phyloP scores from a whole-genome alignment of 805 yeast genomes.

The Lipomyces kockii region DNA sequence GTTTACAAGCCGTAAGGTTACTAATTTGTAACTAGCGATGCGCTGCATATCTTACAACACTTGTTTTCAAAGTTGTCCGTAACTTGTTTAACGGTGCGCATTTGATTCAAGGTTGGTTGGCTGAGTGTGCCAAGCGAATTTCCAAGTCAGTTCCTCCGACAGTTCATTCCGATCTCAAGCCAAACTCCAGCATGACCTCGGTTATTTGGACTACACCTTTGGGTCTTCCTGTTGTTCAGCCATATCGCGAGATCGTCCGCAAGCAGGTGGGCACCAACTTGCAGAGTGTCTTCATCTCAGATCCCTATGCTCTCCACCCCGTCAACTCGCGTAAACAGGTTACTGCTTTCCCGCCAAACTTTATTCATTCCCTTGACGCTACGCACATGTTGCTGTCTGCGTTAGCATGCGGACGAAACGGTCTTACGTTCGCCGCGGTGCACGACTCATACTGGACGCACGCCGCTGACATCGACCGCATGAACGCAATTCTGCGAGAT shows the following conservation, averaged over 20 bases:
- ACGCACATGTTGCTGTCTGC: conserved; percentile 95
- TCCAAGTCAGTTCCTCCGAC: conserved; percentile 77
- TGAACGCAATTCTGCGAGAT: conserved; percentile 74
- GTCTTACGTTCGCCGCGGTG: conserved; percentile 85
- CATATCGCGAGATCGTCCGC: conserved; percentile 74
- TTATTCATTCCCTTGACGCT: conserved; percentile 92
- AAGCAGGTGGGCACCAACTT: conserved; percentile 77
- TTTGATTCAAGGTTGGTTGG: conserved; percentile 94
- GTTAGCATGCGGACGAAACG: conserved; percentile 65
- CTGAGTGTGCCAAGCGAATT: conserved; percentile 79
- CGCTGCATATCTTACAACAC: conserved; percentile 69
- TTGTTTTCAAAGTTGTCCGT: conserved; percentile 82
- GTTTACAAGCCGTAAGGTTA: not conserved
- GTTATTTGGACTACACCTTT: conserved; percentile 98
- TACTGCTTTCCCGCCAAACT: conserved; percentile 95
- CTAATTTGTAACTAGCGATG: conserved; percentile 7
- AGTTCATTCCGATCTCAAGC: conserved; percentile 46
- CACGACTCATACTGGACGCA: conserved; percentile 99
- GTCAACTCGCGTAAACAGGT: conserved; percentile 89
- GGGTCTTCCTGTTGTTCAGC: conserved; percentile 96
- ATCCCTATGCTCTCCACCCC: conserved; percentile 81
- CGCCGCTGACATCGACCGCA: conserved; percentile 74
- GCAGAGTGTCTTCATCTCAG: conserved; percentile 84
- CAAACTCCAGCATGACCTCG: conserved; percentile 69
- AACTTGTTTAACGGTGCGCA: conserved; percentile 91